Evolutionary conservation across 2,329 filamentous ascomycete species (phyloP), one percentile per base, ranked within the genome.

Genomic region (Aspergillus sp.): DNA sequence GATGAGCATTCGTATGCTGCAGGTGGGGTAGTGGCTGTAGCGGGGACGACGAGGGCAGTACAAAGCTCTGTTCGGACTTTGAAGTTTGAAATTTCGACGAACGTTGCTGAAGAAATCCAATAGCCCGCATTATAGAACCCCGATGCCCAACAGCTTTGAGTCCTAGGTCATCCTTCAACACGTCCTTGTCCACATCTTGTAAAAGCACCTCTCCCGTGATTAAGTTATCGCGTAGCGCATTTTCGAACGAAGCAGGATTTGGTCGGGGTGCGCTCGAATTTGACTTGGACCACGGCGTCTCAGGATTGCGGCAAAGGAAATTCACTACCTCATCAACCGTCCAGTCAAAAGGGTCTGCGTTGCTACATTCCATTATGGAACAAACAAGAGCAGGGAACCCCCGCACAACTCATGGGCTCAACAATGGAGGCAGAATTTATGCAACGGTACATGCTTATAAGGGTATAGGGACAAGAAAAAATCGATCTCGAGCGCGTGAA

Each of bases 311-410:
- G 68, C 87, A 91, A 3, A 96, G 78, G 66, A 88, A 86, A 15
- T 79, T 70, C 9, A 89, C 82, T 11, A 96, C 84, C 36, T 85
- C 81, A 38, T 89, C 85, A 32, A 87, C 79, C 36, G 83, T 82
- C 91, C 91, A 96, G 53, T 81, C 68, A 71, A 87, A 89, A n/a
- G 91, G 91, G 73, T 96, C 90, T 15, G 72, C 70, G 48, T 72
- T 72, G 51, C 58, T 60, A 24, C 61, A 53, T 18, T 63, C 53
- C 72, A 74, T 74, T 17, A 32, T 26, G 22, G 9, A 7, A 20
- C 5, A 3, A 8, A 34, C 26, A 34, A 13, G 17, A 20, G 13
- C 8, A 20, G 4, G 24, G 18, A 48, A 8, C 44, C 5, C 18
- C 17, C 13, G 8, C 6, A 15, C 13, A 17, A 45, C n/a, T 30